These are phyloP conservation scores for Corniculantispora saksenae DNA, from an alignment of 2,329 filamentous ascomycete species.

Conservation along the genomic window DNA sequence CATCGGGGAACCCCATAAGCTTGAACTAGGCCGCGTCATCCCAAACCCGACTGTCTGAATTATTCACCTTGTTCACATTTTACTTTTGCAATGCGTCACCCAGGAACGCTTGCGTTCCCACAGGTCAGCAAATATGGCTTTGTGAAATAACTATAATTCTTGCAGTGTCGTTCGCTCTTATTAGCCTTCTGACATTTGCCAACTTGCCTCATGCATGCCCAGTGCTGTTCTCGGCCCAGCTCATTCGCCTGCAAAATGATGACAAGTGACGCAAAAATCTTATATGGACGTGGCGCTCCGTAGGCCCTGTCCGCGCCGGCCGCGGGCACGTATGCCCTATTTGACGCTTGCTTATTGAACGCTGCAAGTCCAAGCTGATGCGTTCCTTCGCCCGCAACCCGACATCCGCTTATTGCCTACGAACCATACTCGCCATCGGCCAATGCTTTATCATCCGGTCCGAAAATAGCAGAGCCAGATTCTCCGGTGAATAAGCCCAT, in stretches of 20 bases:
- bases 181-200: neutral
- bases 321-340: neutral
- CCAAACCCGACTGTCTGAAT: neutral
- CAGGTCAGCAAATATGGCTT: neutral
- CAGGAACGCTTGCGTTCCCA: neutral
- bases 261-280: neutral
- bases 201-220: neutral
- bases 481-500: neutral
- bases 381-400: neutral
- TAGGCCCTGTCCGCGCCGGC: neutral
- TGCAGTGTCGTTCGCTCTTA: neutral
- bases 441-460: neutral
- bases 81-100: neutral
- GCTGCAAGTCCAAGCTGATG: neutral
- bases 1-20: neutral
- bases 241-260: neutral
- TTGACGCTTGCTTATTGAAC: neutral
- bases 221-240: neutral
- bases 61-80: neutral
- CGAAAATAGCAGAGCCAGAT: neutral
- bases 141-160: neutral
- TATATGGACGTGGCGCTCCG: neutral
- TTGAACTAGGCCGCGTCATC: slow-evolving; percentile 14
- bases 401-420: neutral
- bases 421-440: neutral